A percentile compares a stretch with the other conserved stretches of the same genome.
phyloP scores from a whole-genome alignment of 2,329 filamentous ascomycete genomes.

The Diaporthe helianthi region DNA sequence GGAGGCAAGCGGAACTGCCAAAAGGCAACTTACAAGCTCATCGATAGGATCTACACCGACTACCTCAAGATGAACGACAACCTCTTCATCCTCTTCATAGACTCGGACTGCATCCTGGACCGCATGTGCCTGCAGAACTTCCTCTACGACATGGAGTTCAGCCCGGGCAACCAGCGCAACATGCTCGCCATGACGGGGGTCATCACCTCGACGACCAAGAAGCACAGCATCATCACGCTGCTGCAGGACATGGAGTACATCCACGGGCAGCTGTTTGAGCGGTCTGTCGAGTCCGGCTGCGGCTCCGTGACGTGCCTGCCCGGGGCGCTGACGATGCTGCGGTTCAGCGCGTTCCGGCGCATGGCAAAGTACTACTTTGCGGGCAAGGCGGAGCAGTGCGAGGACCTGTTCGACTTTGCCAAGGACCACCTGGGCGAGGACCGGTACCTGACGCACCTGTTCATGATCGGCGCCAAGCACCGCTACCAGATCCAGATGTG shows the following conservation, averaged over 20 bases:
- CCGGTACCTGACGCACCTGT: conserved; percentile 94
- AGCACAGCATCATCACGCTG: conserved; percentile 87
- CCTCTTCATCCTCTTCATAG: conserved; percentile 94
- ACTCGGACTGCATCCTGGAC: conserved; percentile 95
- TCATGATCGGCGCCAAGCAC: conserved; percentile 96
- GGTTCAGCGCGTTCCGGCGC: conserved; percentile 92
- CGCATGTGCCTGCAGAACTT: conserved; percentile 94
- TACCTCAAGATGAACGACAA: conserved; percentile 90
- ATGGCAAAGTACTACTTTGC: conserved; percentile 99
- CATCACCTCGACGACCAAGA: conserved; percentile 91
- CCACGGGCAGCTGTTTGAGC: conserved; percentile 94
- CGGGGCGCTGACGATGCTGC: conserved; percentile 92
- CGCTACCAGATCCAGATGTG: conserved; percentile 98
- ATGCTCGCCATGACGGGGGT: conserved; percentile 98
- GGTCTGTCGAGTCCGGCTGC: conserved; percentile 92
- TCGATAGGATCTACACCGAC: conserved; percentile 88
- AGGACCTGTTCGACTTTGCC: conserved; percentile 95
- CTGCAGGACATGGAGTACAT: conserved; percentile 99
- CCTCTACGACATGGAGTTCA: conserved; percentile 98
- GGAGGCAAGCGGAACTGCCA: conserved; percentile 95
- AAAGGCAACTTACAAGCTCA: conserved; percentile 90
- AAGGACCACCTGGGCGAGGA: conserved; percentile 97
- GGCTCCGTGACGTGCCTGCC: conserved; percentile 94
- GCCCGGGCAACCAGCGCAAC: conserved; percentile 86
- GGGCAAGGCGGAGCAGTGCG: conserved; percentile 93